Conservation (phyloP, 2,329 filamentous ascomycete species). For the Penicillium sp. region DNA sequence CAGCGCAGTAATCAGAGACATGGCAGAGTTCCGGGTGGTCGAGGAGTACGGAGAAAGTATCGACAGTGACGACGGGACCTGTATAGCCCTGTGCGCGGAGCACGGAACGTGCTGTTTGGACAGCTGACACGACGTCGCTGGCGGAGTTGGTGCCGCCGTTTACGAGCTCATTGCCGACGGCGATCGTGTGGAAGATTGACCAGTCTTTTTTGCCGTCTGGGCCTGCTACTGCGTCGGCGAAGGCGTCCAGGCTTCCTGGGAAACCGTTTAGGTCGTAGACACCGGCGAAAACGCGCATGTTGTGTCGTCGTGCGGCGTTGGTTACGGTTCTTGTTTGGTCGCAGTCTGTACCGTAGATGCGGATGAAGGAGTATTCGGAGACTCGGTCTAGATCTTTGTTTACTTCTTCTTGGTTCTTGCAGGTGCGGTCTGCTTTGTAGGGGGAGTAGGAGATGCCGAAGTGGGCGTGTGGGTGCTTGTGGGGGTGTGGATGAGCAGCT, state of each 20-base stretch:
- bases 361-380: conserved; percentile 62
- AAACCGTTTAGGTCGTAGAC: conserved; percentile 65
- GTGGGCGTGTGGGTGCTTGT: conserved; percentile 13
- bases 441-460: conserved; percentile 60
- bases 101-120: conserved; percentile 57
- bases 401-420: conserved; percentile 66
- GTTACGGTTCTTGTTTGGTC: conserved; percentile 66
- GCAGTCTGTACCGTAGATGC: conserved; percentile 80
- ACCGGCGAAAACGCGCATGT: conserved; percentile 72
- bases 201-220: conserved; percentile 53
- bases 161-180: conserved; percentile 79
- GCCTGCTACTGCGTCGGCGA: conserved; percentile 59
- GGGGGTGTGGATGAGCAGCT: conserved; percentile 2
- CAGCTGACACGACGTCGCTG: conserved; percentile 55
- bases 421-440: conserved; percentile 57
- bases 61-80: conserved; percentile 75
- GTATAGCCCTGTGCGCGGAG: conserved; percentile 65
- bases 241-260: conserved; percentile 56
- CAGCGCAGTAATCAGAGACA: conserved; percentile 73
- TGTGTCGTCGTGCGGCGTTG: conserved; percentile 61
- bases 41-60: conserved; percentile 71
- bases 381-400: conserved; percentile 62
- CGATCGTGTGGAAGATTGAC: conserved; percentile 67
- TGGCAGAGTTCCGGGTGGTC: conserved; percentile 68
- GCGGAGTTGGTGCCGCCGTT: conserved; percentile 60